Evolutionary conservation across 139 green algal genomes (phyloP).

Genomic region (Micromonas commoda): DNA sequence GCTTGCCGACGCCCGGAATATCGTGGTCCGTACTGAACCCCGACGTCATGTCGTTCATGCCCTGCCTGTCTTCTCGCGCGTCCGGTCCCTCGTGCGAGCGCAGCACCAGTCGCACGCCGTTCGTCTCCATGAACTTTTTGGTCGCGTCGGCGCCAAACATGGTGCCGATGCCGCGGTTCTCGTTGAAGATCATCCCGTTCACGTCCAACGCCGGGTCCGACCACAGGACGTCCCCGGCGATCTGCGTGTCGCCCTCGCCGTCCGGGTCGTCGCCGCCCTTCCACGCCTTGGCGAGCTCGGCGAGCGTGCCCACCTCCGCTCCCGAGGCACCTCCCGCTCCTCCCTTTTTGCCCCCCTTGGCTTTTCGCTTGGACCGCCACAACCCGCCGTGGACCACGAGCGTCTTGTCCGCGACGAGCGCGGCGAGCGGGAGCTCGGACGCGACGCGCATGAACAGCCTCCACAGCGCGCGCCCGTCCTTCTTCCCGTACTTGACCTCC

Average conservation of each 20-base stretch:
- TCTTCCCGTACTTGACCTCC: slow-evolving; percentile 44
- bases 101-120: slow-evolving; percentile 59
- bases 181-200: slow-evolving; percentile 66
- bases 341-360: neutral
- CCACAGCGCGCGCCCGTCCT: neutral
- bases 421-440: slow-evolving; percentile 41
- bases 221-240: slow-evolving; percentile 90
- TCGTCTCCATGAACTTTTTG: slow-evolving; percentile 48
- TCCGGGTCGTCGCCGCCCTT: slow-evolving; percentile 77
- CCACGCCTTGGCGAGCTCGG: slow-evolving; percentile 55
- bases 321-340: neutral
- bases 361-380: slow-evolving; percentile 22
- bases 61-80: slow-evolving; percentile 59
- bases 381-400: slow-evolving; percentile 86
- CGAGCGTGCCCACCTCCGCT: slow-evolving; percentile 56
- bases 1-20: slow-evolving; percentile 51
- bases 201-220: slow-evolving; percentile 62
- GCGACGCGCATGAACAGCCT: slow-evolving; percentile 10
- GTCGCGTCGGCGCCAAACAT: slow-evolving; percentile 80
- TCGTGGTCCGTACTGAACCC: slow-evolving; percentile 83
- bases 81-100: slow-evolving; percentile 86
- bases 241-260: slow-evolving; percentile 41
- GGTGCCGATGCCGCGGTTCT: slow-evolving; percentile 73
- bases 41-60: slow-evolving; percentile 56
- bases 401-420: slow-evolving; percentile 52